A percentile compares a stretch with the other conserved stretches of the same genome.
Evolutionary conservation across 805 yeast genomes (phyloP).

Genomic region (Pichia membranifaciens): DNA sequence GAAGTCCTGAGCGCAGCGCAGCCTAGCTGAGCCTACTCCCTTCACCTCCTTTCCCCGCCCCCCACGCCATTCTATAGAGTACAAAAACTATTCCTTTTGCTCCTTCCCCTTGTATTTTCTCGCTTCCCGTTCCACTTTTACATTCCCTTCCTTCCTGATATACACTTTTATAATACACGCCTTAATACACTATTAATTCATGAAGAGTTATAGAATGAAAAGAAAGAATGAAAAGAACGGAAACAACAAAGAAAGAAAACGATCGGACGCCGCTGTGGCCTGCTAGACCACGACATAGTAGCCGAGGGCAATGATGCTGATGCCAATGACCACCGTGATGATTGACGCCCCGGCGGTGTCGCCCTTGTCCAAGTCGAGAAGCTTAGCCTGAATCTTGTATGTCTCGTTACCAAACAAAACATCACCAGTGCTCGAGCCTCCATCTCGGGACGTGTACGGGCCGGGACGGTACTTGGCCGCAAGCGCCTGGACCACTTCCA

Average conservation of each 20-base stretch:
- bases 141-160: too few species aligned
- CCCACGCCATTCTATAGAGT: too few species aligned
- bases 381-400: conserved; percentile 34
- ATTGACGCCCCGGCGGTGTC: conserved; percentile 67
- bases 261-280: too few species aligned
- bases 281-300: conserved; percentile 15
- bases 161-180: neutral
- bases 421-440: conserved; percentile 41
- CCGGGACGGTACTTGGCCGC: conserved; percentile 40
- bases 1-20: conserved; percentile 8
- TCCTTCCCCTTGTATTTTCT: too few species aligned
- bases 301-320: conserved; percentile 25
- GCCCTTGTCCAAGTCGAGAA: conserved; percentile 36
- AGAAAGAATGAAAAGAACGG: too few species aligned
- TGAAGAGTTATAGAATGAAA: neutral
- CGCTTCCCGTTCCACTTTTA: too few species aligned
- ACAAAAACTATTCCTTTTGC: too few species aligned
- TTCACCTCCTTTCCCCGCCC: too few species aligned
- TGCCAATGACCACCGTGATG: conserved; percentile 52
- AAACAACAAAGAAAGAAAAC: too few species aligned
- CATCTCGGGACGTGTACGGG: conserved; percentile 40
- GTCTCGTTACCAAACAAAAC: conserved; percentile 60
- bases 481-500: conserved; percentile 54
- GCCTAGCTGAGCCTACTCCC: too few species aligned
- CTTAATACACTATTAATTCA: too few species aligned